Percentiles rank a stretch among this genome's conserved stretches.
phyloP scores from a whole-genome alignment of 176 grass and related monocot genomes.

The Avena atlantica region DNA sequence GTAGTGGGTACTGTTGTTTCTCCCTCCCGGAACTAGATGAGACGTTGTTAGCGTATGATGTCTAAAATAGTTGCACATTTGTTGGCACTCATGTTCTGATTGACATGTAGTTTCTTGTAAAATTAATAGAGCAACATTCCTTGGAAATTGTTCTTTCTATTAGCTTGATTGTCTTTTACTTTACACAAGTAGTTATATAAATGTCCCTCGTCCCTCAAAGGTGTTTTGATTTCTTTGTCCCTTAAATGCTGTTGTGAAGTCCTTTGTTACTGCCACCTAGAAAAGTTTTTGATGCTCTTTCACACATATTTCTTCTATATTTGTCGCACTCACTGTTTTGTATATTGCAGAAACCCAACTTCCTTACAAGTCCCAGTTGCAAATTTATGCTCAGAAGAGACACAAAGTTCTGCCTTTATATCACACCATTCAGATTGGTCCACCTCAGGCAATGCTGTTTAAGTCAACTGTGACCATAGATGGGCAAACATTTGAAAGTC shows the following conservation, averaged over 20 bases:
- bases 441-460: slow-evolving; percentile 47
- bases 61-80: not conserved
- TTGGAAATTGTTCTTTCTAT: slow-evolving; percentile 13
- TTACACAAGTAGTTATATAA: not conserved
- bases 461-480: slow-evolving; percentile 69
- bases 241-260: slow-evolving; percentile 15
- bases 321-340: not conserved
- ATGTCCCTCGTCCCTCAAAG: not conserved
- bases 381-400: slow-evolving; percentile 76
- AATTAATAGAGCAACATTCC: not conserved
- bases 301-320: slow-evolving; percentile 9
- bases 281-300: not conserved
- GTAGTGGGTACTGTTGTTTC: slow-evolving; percentile 1
- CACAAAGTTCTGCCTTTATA: slow-evolving; percentile 59
- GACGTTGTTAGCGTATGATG: not conserved
- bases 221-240: not conserved
- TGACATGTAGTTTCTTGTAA: not conserved
- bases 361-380: slow-evolving; percentile 69
- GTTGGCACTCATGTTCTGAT: not conserved
- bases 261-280: not conserved
- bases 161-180: not conserved
- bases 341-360: slow-evolving; percentile 45
- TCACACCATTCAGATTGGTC: slow-evolving; percentile 35
- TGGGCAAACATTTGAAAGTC: slow-evolving; percentile 68
- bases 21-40: not conserved